Conservation (phyloP, 164 flowering plant species). For the Chimonanthus praecox region DNA sequence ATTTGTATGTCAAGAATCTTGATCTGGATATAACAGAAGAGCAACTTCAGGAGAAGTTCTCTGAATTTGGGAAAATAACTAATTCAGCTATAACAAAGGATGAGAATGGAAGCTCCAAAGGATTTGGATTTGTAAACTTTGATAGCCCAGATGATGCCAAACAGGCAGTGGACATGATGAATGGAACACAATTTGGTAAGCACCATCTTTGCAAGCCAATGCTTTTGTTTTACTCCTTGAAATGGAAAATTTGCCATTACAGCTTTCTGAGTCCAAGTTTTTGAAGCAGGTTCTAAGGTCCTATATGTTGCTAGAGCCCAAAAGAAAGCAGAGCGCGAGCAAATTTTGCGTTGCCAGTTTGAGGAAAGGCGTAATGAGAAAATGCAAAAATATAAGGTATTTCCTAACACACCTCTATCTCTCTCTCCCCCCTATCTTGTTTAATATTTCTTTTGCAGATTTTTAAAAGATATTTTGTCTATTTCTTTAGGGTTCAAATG, state of each 20-base stretch:
- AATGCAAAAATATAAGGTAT: conserved; percentile 56
- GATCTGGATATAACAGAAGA: conserved; percentile 61
- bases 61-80: conserved; percentile 60
- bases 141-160: conserved; percentile 70
- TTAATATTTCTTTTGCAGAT: neutral
- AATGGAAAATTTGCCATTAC: neutral
- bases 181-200: conserved; percentile 68
- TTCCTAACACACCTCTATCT: neutral
- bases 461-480: neutral
- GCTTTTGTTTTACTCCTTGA: neutral
- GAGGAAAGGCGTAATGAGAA: conserved; percentile 71
- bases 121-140: conserved; percentile 92
- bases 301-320: conserved; percentile 88
- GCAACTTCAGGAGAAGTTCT: conserved; percentile 50
- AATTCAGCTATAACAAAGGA: conserved; percentile 56
- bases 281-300: conserved; percentile 53
- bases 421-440: neutral
- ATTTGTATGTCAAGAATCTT: conserved; percentile 77
- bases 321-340: conserved; percentile 72
- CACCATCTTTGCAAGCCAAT: neutral
- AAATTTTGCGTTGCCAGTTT: conserved; percentile 51
- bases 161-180: conserved; percentile 56
- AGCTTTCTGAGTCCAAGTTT: neutral
- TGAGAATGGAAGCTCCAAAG: conserved; percentile 59
- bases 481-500: conserved; percentile 55